These are phyloP conservation scores for Ceratocystis ficicola DNA, from an alignment of 2,329 filamentous ascomycete genomes.

Conservation along the genomic window DNA sequence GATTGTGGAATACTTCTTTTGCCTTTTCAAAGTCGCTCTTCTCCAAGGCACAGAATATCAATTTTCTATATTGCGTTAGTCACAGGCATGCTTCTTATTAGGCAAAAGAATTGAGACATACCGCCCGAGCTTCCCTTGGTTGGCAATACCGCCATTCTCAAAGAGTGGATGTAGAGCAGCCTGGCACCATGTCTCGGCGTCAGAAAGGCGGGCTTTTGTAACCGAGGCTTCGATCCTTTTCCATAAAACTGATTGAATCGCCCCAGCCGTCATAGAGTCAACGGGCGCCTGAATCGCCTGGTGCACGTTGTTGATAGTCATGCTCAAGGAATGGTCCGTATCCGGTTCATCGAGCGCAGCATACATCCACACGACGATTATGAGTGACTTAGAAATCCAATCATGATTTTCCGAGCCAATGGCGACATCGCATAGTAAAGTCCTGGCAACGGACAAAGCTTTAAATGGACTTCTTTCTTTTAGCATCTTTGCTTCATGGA, in stretches of 20 bases:
- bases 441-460: slow-evolving; percentile 44
- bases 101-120: slow-evolving; percentile 26
- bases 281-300: slow-evolving; percentile 38
- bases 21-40: slow-evolving; percentile 43
- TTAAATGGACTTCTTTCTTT: slow-evolving; percentile 41
- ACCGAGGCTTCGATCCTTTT: slow-evolving; percentile 56
- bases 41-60: slow-evolving; percentile 57
- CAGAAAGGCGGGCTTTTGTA: slow-evolving; percentile 38
- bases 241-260: slow-evolving; percentile 67
- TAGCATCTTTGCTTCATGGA: slow-evolving; percentile 56
- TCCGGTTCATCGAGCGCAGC: slow-evolving; percentile 31
- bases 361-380: slow-evolving; percentile 56
- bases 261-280: slow-evolving; percentile 49
- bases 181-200: slow-evolving; percentile 58
- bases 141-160: slow-evolving; percentile 49
- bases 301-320: slow-evolving; percentile 30
- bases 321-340: slow-evolving; percentile 17
- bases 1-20: slow-evolving; percentile 42
- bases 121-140: slow-evolving; percentile 58
- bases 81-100: not conserved
- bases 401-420: slow-evolving; percentile 36
- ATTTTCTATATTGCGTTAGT: slow-evolving; percentile 43
- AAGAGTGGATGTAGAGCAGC: slow-evolving; percentile 58
- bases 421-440: slow-evolving; percentile 50
- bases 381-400: slow-evolving; percentile 57